phyloP scores from a whole-genome alignment of 2,329 filamentous ascomycete species.

The Fusarium begoniae region DNA sequence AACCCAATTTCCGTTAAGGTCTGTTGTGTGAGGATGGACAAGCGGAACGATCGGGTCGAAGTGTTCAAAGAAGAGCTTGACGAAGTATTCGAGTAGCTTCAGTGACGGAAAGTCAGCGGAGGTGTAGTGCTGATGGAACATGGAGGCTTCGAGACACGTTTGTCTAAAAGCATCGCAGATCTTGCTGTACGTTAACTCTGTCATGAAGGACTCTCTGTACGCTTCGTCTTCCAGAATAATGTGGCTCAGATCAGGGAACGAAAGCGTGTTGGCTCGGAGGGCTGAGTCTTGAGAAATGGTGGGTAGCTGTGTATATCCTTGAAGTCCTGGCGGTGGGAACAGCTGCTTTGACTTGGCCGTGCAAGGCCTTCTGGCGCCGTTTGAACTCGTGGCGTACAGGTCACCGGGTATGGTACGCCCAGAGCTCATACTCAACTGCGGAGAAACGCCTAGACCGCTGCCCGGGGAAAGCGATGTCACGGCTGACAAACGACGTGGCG shows the following conservation, averaged over 20 bases:
- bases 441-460: neutral
- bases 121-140: neutral
- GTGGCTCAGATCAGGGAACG: constrained; percentile 3
- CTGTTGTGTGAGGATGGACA: constrained; percentile 30
- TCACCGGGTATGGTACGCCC: constrained; percentile 6
- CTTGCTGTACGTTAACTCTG: constrained; percentile 1
- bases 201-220: neutral
- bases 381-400: constrained; percentile 30
- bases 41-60: constrained; percentile 47
- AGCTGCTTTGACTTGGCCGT: constrained; percentile 20
- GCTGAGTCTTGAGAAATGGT: neutral
- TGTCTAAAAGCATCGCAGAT: constrained; percentile 7
- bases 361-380: constrained; percentile 29
- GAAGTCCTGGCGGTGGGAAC: neutral
- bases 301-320: neutral
- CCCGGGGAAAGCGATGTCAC: neutral
- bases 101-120: constrained; percentile 38
- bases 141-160: constrained; percentile 5
- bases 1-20: constrained; percentile 29
- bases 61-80: constrained; percentile 45
- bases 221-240: neutral
- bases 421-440: neutral
- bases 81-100: constrained; percentile 43
- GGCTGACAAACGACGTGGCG: neutral
- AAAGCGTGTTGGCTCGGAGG: neutral